Conservation (phyloP, 2,329 filamentous ascomycete species). For the Penicillium rolfsii region DNA sequence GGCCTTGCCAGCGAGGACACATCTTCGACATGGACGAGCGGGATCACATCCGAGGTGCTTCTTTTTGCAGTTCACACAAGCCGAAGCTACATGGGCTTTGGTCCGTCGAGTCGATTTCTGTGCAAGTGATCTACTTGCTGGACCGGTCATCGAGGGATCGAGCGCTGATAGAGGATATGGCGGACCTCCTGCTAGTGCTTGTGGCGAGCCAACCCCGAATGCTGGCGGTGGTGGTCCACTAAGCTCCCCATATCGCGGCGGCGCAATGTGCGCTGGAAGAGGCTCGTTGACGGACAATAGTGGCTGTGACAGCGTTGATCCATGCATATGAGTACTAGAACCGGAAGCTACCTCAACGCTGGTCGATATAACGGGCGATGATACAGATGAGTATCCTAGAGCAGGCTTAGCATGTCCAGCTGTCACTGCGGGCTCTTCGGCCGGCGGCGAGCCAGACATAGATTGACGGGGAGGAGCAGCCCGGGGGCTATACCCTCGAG, state of each 20-base stretch:
- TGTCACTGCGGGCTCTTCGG: conserved; percentile 43
- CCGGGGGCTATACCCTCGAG: conserved; percentile 44
- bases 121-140: conserved; percentile 32
- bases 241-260: conserved; percentile 27
- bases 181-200: conserved; percentile 25
- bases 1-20: conserved; percentile 51
- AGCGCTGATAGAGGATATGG: conserved; percentile 33
- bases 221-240: conserved; percentile 11
- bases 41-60: conserved; percentile 53
- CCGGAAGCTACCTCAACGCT: neutral
- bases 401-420: conserved; percentile 39
- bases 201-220: conserved; percentile 18
- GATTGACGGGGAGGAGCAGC: conserved; percentile 45
- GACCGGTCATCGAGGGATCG: conserved; percentile 27
- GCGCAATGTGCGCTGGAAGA: conserved; percentile 22
- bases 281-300: conserved; percentile 26
- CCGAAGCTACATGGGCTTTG: conserved; percentile 53
- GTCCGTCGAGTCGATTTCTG: conserved; percentile 49
- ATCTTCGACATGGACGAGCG: conserved; percentile 50
- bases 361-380: conserved; percentile 24
- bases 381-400: conserved; percentile 35
- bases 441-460: conserved; percentile 49
- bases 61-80: conserved; percentile 54
- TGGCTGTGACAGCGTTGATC: conserved; percentile 3
- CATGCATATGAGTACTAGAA: neutral